These are phyloP conservation scores for Ogataea dorogensis DNA, from an alignment of 805 yeast species.

Conservation along the genomic window DNA sequence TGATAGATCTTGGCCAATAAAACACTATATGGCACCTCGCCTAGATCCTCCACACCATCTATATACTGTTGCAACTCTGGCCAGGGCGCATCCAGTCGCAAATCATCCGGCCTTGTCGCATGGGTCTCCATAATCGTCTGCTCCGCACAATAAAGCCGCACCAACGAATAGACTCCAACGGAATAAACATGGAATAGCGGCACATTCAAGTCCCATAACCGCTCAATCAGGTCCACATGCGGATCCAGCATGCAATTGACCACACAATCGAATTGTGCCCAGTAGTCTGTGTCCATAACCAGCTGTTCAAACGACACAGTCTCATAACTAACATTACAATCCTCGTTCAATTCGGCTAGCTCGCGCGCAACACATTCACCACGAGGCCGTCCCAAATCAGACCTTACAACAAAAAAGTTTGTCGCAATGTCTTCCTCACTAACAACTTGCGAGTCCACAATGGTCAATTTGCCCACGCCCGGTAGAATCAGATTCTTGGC, in stretches of 20 bases:
- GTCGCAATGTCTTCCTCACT: constrained; percentile 44
- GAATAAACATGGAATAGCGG: constrained; percentile 56
- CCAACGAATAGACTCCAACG: constrained; percentile 63
- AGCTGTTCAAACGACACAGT: constrained; percentile 9
- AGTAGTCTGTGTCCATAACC: constrained; percentile 27
- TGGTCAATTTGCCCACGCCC: constrained; percentile 58
- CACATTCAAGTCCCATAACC: constrained; percentile 43
- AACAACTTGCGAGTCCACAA: constrained; percentile 50
- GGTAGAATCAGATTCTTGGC: constrained; percentile 79
- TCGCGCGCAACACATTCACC: constrained; percentile 40
- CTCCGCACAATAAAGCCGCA: constrained; percentile 53
- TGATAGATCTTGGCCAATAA: constrained; percentile 56
- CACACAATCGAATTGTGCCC: constrained; percentile 51
- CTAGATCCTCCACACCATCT: constrained; percentile 47
- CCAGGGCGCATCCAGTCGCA: constrained; percentile 75
- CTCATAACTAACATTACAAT: constrained; percentile 42
- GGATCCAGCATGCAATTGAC: constrained; percentile 35
- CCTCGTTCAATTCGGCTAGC: constrained; percentile 60
- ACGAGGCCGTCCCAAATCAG: constrained; percentile 41
- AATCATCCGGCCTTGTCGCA: constrained; percentile 54
- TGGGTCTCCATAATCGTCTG: constrained; percentile 77
- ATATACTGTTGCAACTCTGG: constrained; percentile 52
- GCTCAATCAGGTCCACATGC: constrained; percentile 28
- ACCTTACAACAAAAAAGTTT: constrained; percentile 59
- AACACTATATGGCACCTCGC: constrained; percentile 70